phyloP scores from a whole-genome alignment of 2,329 filamentous ascomycete genomes.

The Volutella citrinella region DNA sequence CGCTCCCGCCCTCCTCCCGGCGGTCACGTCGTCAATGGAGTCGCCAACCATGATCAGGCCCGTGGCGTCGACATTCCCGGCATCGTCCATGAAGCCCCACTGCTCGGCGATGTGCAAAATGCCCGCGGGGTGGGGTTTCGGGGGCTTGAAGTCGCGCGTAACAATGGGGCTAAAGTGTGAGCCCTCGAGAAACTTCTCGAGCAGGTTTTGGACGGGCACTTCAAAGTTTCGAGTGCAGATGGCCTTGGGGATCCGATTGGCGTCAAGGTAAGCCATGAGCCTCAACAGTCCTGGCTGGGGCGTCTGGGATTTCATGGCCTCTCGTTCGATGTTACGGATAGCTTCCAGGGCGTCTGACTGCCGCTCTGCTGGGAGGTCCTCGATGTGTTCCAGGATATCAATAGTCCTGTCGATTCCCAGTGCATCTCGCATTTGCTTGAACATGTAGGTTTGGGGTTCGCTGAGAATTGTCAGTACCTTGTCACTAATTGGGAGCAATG shows the following conservation, averaged over 20 bases:
- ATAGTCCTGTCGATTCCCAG: slow-evolving; percentile 67
- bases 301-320: slow-evolving; percentile 74
- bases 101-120: slow-evolving; percentile 78
- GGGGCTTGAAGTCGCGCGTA: slow-evolving; percentile 76
- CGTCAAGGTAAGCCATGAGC: slow-evolving; percentile 81
- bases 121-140: slow-evolving; percentile 85
- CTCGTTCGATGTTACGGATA: slow-evolving; percentile 76
- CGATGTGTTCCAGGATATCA: slow-evolving; percentile 90
- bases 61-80: slow-evolving; percentile 39
- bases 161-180: slow-evolving; percentile 74
- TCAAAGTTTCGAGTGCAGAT: slow-evolving; percentile 97
- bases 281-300: slow-evolving; percentile 76
- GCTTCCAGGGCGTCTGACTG: slow-evolving; percentile 66
- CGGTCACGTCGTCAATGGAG: slow-evolving; percentile 89
- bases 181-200: slow-evolving; percentile 68
- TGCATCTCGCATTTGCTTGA: slow-evolving; percentile 74
- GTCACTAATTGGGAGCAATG: no score
- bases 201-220: slow-evolving; percentile 69
- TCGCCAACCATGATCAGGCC: slow-evolving; percentile 68
- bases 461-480: slow-evolving; percentile 41
- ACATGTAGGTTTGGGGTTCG: slow-evolving; percentile 94
- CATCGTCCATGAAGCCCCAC: slow-evolving; percentile 59
- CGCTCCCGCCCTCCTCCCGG: slow-evolving; percentile 77
- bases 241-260: slow-evolving; percentile 65
- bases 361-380: slow-evolving; percentile 59